Evolutionary conservation across 2,329 filamentous ascomycete genomes (phyloP).

Genomic region (Ceratocystis cubensis): DNA sequence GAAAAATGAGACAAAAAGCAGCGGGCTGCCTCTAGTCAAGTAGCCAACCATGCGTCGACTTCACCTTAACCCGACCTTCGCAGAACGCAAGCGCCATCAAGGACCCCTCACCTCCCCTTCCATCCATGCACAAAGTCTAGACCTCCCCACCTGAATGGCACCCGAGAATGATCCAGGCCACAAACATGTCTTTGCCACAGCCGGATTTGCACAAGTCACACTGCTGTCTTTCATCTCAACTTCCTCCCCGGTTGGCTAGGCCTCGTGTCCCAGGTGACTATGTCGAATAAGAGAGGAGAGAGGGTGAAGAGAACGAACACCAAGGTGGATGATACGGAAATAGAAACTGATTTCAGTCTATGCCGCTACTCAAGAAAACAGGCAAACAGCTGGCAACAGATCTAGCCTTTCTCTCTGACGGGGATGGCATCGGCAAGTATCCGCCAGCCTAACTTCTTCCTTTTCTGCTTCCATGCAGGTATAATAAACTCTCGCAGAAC

Average conservation of each 20-base stretch:
- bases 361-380: not conserved
- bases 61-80: not conserved
- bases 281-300: not conserved
- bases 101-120: not conserved
- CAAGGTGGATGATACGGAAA: not conserved
- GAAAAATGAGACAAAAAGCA: not conserved
- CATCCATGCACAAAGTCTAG: not conserved
- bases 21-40: not conserved
- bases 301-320: not conserved
- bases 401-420: not conserved
- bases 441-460: not conserved
- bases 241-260: not conserved
- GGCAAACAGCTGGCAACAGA: no score
- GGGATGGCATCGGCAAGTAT: not conserved
- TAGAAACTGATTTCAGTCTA: not conserved
- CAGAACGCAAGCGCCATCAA: not conserved
- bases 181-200: constrained; percentile 10
- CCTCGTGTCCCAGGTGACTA: not conserved
- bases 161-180: constrained; percentile 8
- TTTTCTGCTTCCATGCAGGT: not conserved
- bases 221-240: constrained; percentile 7
- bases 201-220: not conserved
- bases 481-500: not conserved
- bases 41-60: not conserved
- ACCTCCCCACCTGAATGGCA: not conserved